Percentiles rank a stretch among this genome's conserved stretches.
Evolutionary conservation across 805 yeast genomes (phyloP).

Genomic region (Ogataea zsoltii): DNA sequence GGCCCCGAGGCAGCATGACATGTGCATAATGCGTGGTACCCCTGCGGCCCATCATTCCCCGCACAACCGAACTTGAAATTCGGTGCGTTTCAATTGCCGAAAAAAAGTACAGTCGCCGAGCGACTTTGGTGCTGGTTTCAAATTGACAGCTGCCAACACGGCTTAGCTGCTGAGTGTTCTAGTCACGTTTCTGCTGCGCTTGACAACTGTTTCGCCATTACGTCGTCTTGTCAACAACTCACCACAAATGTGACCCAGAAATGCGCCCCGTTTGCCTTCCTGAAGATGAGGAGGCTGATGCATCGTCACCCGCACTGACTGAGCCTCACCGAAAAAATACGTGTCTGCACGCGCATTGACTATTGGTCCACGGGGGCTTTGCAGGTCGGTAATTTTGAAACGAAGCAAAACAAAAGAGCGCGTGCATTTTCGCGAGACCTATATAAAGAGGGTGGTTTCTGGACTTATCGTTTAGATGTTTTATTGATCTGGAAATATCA

Average conservation of each 20-base stretch:
- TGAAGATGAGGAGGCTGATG: too few relatives aligned
- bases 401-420: slow-evolving; percentile 4
- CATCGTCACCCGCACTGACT: not conserved
- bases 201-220: too few relatives aligned
- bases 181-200: too few relatives aligned
- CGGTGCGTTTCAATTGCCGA: slow-evolving; percentile 4
- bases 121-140: not conserved
- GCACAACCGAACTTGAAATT: not conserved
- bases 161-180: too few relatives aligned
- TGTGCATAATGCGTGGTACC: not conserved
- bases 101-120: not conserved
- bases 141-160: not conserved
- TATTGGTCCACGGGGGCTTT: not conserved
- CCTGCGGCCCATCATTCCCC: not conserved
- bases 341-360: not conserved
- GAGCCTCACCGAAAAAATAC: not conserved
- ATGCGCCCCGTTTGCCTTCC: too few relatives aligned
- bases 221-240: too few relatives aligned
- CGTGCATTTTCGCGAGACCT: slow-evolving; percentile 1
- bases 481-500: too few relatives aligned
- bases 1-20: not conserved
- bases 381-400: not conserved
- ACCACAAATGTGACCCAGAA: too few relatives aligned
- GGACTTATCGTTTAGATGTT: too few relatives aligned
- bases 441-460: not conserved